phyloP scores from a whole-genome alignment of 176 grass and related monocot species.

The Cenchrus fungigraminus region DNA sequence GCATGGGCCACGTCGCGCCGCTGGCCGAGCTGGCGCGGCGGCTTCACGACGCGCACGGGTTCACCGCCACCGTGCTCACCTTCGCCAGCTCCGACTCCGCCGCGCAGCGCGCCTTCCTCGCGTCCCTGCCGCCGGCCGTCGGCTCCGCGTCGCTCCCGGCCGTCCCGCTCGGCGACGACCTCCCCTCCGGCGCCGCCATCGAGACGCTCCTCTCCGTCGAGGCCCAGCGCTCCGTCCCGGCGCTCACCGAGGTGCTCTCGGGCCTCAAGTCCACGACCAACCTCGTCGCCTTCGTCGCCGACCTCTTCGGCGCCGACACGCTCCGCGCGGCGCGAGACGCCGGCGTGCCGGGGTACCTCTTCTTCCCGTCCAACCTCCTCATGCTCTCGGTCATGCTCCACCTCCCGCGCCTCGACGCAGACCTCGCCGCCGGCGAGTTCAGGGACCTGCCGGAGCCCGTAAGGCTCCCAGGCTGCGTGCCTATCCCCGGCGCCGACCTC shows the following conservation, averaged over 20 bases:
- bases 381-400: constrained; percentile 60
- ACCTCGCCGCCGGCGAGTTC: constrained; percentile 33
- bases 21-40: constrained; percentile 54
- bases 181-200: constrained; percentile 38
- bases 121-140: constrained; percentile 37
- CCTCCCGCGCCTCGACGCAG: constrained; percentile 42
- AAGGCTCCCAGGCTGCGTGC: constrained; percentile 57
- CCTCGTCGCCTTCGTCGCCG: constrained; percentile 60
- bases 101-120: constrained; percentile 36
- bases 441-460: constrained; percentile 50
- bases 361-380: constrained; percentile 60
- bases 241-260: constrained; percentile 6
- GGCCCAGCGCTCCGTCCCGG: constrained; percentile 8
- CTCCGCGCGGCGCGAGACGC: constrained; percentile 40
- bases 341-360: constrained; percentile 55
- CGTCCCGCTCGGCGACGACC: constrained; percentile 35
- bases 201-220: constrained; percentile 53
- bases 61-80: constrained; percentile 61
- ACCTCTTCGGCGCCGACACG: constrained; percentile 56
- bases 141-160: constrained; percentile 38
- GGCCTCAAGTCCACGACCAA: neutral
- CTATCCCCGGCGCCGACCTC: constrained; percentile 52
- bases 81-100: constrained; percentile 32
- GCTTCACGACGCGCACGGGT: constrained; percentile 49
- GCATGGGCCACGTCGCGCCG: constrained; percentile 66